Evolutionary conservation across 371 early-diverging fungal genomes (phyloP), one percentile per base, ranked within the genome.

Genomic region (Mortierella sp.): DNA sequence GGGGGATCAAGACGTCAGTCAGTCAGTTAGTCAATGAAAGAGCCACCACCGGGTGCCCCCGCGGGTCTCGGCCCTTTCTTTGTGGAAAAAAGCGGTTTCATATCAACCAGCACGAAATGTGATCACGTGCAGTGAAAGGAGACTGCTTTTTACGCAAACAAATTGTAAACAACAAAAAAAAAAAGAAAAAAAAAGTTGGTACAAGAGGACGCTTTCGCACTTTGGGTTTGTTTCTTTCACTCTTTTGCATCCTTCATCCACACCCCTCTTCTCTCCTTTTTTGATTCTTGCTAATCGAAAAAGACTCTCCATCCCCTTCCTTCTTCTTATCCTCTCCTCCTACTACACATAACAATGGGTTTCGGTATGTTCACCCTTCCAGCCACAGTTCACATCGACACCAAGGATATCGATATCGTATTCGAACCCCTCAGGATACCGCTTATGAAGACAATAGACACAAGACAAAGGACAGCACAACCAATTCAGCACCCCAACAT

Each of bases 261-360:
- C 45, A 43, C 45, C 24, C 43, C 22, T 64, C 37, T 44, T 44
- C 31, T 34, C 53, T 13, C 45, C 64, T 45, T 45, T 61, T 63
- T 64, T 72, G 50, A 52, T 70, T 44, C 24, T 47, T 53, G 29
- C 47, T 31, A 65, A 67, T 48, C 45, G 48, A 64, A 68, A 44
- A 45, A 48, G 40, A 68, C 41, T 43, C 61, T 58, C 29, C 26
- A n/a, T 40, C 37, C 37, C 64, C 34, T 44, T 41, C 40, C 22
- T 48, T 19, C 24, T 41, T 40, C 24, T 48, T 43, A 39, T 26
- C 48, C 47, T 24, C 39, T 52, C 53, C 31, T 19, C 31, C 26
- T 34, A 65, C 34, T 44, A 66, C 58, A 71, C 41, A 71, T 66
- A 76, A 74, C 64, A 74, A 74, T 74, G 75, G 75, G 69, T 74